Percentiles rank a stretch among this genome's conserved stretches.
These are phyloP conservation scores for Bullera alba DNA, from an alignment of 768 basidiomycete species.

Conservation along the genomic window DNA sequence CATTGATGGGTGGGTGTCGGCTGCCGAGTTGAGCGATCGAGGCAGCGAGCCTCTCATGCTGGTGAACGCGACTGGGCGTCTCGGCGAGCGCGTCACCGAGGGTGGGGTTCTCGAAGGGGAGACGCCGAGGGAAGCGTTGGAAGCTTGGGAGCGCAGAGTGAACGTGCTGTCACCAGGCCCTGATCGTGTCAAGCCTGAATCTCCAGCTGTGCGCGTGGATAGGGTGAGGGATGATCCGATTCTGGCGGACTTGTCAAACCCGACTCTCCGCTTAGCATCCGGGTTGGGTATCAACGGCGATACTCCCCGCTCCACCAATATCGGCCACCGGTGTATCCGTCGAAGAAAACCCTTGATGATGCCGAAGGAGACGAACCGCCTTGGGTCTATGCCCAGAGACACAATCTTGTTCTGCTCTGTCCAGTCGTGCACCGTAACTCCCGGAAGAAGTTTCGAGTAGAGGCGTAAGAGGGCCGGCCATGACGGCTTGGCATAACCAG, in stretches of 20 bases:
- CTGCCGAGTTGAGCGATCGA: constrained; percentile 10
- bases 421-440: constrained; percentile 80
- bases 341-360: constrained; percentile 97
- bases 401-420: constrained; percentile 68
- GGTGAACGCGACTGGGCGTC: not conserved
- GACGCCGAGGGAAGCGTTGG: constrained; percentile 18
- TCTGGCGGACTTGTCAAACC: constrained; percentile 27
- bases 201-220: constrained; percentile 11
- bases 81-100: constrained; percentile 2
- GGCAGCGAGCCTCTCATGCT: constrained; percentile 5
- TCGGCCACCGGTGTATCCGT: constrained; percentile 86
- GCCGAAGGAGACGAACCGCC: constrained; percentile 93
- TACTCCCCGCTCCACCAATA: constrained; percentile 48
- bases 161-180: constrained; percentile 26
- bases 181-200: constrained; percentile 36
- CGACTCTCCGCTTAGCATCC: constrained; percentile 26
- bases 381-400: constrained; percentile 70
- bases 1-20: constrained; percentile 15
- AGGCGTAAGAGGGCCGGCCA: constrained; percentile 82
- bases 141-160: constrained; percentile 30
- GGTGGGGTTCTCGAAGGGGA: constrained; percentile 18
- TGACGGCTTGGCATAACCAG: constrained; percentile 64
- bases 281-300: constrained; percentile 22
- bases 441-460: constrained; percentile 78
- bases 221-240: constrained; percentile 16